Evolutionary conservation across 805 yeast species (phyloP), one percentile per base, ranked within the genome.

Genomic region (Yamadazyma scolyti): DNA sequence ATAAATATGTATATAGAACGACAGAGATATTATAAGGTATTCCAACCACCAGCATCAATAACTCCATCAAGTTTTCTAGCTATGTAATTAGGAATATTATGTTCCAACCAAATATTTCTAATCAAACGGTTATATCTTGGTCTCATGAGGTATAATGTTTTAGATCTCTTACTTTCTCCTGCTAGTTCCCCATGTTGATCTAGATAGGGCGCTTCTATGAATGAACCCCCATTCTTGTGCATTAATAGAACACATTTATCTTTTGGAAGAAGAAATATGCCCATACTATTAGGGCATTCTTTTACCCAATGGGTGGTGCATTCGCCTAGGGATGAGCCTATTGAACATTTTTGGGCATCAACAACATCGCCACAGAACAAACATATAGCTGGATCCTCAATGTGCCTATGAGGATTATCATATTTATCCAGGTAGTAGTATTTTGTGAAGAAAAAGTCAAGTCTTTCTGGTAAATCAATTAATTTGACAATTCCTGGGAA

Each of bases 1-100:
- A 17, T 27, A 11, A 9, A 24, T 33, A 15, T 23, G 30, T 25
- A 32, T 25, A 34, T 15, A 20, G 11, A 22, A 25, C n/a, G n/a
- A n/a, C n/a, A n/a, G n/a, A n/a, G n/a, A n/a, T n/a, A n/a, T 53
- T 61, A 86, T 39, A 83, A 61, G 2, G 93, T 84, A 45, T 83
- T 93, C 98, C 98, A 90, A 0, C 98, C 98, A 6, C 98, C 98
- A 22, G 82, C 75, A 54, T 90, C 97, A 20, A 81, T 58, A 6
- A 73, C 74, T 23, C 81, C 77, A 46, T 90, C 97, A 10, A 90
- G 68, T 42, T 79, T 78, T 40, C 97, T 68, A 1, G 87, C 88
- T 20, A 89, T 79, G 26, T 71, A 67, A 44, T 85, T 86, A 4
- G 86, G 81, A 3, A 86, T 65, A 48, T 83, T 84, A 48, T 87